Percentiles rank a stretch among this genome's conserved stretches.
These are phyloP conservation scores for Endocalyx cinctus DNA, from an alignment of 2,329 filamentous ascomycete species.

Conservation along the genomic window DNA sequence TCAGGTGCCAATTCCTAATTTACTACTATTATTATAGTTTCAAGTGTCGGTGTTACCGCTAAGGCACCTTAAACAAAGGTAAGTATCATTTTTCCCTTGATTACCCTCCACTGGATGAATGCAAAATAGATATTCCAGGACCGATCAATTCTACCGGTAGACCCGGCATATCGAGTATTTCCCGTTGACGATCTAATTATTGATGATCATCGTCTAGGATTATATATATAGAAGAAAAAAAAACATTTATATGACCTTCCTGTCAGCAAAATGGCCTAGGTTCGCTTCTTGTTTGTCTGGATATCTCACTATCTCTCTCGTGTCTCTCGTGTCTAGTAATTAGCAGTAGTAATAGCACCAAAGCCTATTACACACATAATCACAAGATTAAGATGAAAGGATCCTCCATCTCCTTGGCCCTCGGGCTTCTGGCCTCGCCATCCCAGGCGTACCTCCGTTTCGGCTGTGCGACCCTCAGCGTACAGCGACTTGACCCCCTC, in stretches of 20 bases:
- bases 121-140: conserved; percentile 10
- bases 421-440: conserved; percentile 18
- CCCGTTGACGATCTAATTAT: conserved; percentile 7
- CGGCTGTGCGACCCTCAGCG: conserved; percentile 21
- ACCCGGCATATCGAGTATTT: conserved; percentile 14
- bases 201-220: conserved; percentile 1
- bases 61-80: no score
- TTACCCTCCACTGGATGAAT: conserved; percentile 22
- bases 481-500: conserved; percentile 22
- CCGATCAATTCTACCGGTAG: conserved; percentile 13
- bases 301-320: no score
- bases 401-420: conserved; percentile 12
- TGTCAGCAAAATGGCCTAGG: conserved; percentile 2
- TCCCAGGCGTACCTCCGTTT: conserved; percentile 23
- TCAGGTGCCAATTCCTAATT: no score
- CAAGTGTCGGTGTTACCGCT: no score
- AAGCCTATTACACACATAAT: conserved; percentile 13
- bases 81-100: no score
- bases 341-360: conserved; percentile 9
- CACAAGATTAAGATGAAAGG: conserved; percentile 32
- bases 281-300: no score
- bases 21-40: no score
- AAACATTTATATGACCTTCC: neutral
- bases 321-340: conserved; percentile 14
- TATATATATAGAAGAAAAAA: conserved; percentile 10